Base-by-base conservation (phyloP, 2,329 filamentous ascomycete species). In the Neocucurbitaria cava region DNA sequence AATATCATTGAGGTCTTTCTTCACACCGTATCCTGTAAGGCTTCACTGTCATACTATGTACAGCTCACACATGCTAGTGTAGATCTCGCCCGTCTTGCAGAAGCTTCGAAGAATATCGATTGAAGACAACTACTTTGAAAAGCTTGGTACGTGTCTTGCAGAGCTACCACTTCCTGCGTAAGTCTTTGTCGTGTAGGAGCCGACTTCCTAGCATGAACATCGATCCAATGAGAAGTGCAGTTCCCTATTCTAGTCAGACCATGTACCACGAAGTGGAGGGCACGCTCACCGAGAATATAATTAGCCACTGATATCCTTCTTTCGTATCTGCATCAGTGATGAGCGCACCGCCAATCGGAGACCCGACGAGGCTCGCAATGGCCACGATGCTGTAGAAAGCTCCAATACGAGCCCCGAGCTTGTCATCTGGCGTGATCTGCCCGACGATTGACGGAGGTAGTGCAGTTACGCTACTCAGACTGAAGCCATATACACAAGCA, bases 351-450 rank as follows among this genome's bases (percentile, higher is more conserved):
- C 82, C 88, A 62, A 91, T 88, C 0, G 89, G 89, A 41, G 82
- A 85, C 0, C 88, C 87, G 0, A 85, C 86, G 46, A 93, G 76
- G 1, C 86, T 87, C 3, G 86, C 88, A 28, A 92, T 76, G 1
- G 85, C 82, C 51, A 87, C 79, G 42, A 87, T 71, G 15, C 85
- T 82, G 68, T 89, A 90, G 23, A 85, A 80, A 0, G 83, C 82
- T 0, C 90, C 90, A 2, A 83, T 86, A 5, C 89, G 81, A 1
- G 87, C 83, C 13, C 90, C 90, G 30, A 92, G 87, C 70, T 90
- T 82, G 18, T 84, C 79, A 33, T 91, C 83, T 41, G 90, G 87
- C 1, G 85, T 87, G 57, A 92, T 89, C 65, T 92, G 88, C 1
- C 87, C 88, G 20, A 92, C 78, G 13, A 89, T 77, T 0, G 87